Conservation (phyloP, 2,329 filamentous ascomycete species). For the Epichloe scottii region DNA sequence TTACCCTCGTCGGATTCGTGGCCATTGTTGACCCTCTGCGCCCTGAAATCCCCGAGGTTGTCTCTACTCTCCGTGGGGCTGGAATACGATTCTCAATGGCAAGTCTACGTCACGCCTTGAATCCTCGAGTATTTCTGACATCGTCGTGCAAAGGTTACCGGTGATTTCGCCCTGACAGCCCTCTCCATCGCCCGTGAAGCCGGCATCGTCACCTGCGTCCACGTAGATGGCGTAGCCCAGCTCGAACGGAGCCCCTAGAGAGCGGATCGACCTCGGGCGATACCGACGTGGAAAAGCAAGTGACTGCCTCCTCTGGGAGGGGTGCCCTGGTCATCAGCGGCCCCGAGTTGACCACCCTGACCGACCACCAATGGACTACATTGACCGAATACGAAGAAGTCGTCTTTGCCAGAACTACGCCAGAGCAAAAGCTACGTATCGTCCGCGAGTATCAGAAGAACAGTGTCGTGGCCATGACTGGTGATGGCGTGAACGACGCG, state of each 20-base stretch:
- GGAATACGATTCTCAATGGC: slow-evolving; percentile 71
- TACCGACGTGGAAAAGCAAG: slow-evolving; percentile 12
- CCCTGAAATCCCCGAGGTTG: slow-evolving; percentile 55
- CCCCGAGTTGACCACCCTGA: slow-evolving; percentile 51
- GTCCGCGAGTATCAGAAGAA: slow-evolving; percentile 60
- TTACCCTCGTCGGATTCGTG: slow-evolving; percentile 61
- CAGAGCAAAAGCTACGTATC: slow-evolving; percentile 68
- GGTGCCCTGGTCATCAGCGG: slow-evolving; percentile 52
- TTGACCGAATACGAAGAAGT: slow-evolving; percentile 57
- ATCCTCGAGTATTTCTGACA: not conserved
- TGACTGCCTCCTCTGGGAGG: slow-evolving; percentile 9
- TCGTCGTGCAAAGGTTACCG: slow-evolving; percentile 41
- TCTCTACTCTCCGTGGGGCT: slow-evolving; percentile 53
- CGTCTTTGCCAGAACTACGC: slow-evolving; percentile 62
- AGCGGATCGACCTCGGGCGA: slow-evolving; percentile 6
- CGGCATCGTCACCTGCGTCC: slow-evolving; percentile 50
- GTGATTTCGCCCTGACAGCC: slow-evolving; percentile 65
- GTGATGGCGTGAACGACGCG: slow-evolving; percentile 78
- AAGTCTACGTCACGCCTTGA: slow-evolving; percentile 3
- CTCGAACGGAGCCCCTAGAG: slow-evolving; percentile 26
- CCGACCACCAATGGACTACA: slow-evolving; percentile 55
- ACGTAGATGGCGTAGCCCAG: slow-evolving; percentile 40
- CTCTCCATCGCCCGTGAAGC: slow-evolving; percentile 60
- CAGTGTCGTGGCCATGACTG: slow-evolving; percentile 69
- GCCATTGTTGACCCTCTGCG: slow-evolving; percentile 70